Percentiles rank a stretch among this genome's conserved stretches.
These are phyloP conservation scores for Acanthamoeba culbertsoni DNA, from an alignment of 208 protist genomes.

Conservation along the genomic window DNA sequence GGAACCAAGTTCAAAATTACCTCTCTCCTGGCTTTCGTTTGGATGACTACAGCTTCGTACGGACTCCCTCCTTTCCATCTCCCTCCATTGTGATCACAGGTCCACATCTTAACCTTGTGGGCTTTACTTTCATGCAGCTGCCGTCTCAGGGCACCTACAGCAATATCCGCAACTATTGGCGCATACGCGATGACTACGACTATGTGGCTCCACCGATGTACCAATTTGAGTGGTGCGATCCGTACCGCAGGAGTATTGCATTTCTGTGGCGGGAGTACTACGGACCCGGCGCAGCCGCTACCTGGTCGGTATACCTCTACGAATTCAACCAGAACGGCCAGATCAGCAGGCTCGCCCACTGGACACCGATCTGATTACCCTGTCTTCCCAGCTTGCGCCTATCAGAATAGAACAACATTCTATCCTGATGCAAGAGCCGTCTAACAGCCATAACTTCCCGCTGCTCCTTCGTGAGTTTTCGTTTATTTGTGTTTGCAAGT, in stretches of 20 bases:
- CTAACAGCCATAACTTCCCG: too few relatives aligned
- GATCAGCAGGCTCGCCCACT: not conserved
- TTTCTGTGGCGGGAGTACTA: not conserved
- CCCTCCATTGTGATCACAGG: not conserved
- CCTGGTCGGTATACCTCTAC: not conserved
- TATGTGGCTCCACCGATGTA: not conserved
- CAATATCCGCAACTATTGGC: not conserved
- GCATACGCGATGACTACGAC: not conserved
- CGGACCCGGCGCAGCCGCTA: not conserved
- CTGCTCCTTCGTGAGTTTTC: too few relatives aligned
- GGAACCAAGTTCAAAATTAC: not conserved
- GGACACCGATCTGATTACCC: too few relatives aligned
- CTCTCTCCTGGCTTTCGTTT: not conserved
- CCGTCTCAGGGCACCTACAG: not conserved
- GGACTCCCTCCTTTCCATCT: not conserved
- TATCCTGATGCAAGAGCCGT: too few relatives aligned
- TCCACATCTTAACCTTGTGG: not conserved
- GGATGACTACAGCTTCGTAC: not conserved
- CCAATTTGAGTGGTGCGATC: not conserved
- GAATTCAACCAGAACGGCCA: not conserved
- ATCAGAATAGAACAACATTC: too few relatives aligned
- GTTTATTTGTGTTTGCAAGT: too few relatives aligned
- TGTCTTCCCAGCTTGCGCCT: too few relatives aligned
- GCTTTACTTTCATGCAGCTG: not conserved
- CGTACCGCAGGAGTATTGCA: not conserved